Percentiles rank a stretch among this genome's conserved stretches.
Conservation (phyloP, 2,329 filamentous ascomycete genomes). For the Monosporascus ibericus region DNA sequence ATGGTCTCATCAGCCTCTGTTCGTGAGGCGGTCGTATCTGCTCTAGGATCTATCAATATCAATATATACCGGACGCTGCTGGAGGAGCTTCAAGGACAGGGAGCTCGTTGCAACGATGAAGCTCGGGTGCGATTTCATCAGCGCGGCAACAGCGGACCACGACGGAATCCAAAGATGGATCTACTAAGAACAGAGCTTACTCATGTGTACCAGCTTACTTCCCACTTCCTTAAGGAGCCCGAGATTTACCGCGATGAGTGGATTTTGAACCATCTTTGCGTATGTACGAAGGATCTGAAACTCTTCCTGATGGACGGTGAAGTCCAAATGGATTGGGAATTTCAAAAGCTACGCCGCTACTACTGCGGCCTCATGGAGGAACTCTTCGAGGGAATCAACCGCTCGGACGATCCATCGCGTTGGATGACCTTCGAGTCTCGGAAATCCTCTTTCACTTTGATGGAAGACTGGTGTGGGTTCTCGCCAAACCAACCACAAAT, state of each 20-base stretch:
- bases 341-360: slow-evolving; percentile 83
- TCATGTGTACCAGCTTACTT: slow-evolving; percentile 90
- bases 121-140: slow-evolving; percentile 82
- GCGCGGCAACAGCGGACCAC: slow-evolving; percentile 74
- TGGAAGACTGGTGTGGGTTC: slow-evolving; percentile 99
- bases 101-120: slow-evolving; percentile 81
- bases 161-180: slow-evolving; percentile 78
- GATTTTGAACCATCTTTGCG: slow-evolving; percentile 81
- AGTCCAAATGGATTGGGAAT: slow-evolving; percentile 90
- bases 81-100: slow-evolving; percentile 82
- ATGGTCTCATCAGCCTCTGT: slow-evolving; percentile 75
- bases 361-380: slow-evolving; percentile 94
- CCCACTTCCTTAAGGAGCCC: slow-evolving; percentile 74
- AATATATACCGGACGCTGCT: slow-evolving; percentile 88
- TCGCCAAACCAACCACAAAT: slow-evolving; percentile 85
- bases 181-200: slow-evolving; percentile 88
- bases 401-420: slow-evolving; percentile 73
- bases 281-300: slow-evolving; percentile 86
- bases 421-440: slow-evolving; percentile 98
- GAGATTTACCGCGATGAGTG: slow-evolving; percentile 82
- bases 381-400: slow-evolving; percentile 84
- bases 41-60: slow-evolving; percentile 89
- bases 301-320: slow-evolving; percentile 92
- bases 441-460: slow-evolving; percentile 89
- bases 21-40: slow-evolving; percentile 82